Evolutionary conservation across 164 flowering plant species (phyloP).

Genomic region (Echeveria elegans): DNA sequence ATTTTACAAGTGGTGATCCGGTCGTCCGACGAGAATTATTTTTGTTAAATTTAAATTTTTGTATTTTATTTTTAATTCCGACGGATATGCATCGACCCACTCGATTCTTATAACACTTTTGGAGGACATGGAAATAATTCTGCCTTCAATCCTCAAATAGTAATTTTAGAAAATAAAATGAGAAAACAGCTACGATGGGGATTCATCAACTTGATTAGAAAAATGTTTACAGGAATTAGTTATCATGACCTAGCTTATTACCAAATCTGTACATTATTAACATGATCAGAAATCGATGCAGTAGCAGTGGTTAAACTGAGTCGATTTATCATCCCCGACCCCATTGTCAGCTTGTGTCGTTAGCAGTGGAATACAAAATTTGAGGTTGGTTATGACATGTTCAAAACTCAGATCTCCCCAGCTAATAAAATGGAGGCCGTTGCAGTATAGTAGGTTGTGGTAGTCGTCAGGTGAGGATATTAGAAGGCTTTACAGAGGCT

Average conservation of each 20-base stretch:
- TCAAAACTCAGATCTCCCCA: slow-evolving; percentile 16
- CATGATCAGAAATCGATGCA: background rate
- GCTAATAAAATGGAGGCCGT: slow-evolving; percentile 18
- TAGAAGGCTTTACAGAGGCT: slow-evolving; percentile 90
- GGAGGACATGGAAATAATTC: no score
- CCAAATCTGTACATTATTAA: background rate
- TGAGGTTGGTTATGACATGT: background rate
- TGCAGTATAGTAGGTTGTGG: slow-evolving; percentile 12
- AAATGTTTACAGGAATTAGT: background rate
- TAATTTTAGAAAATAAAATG: no score
- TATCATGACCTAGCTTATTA: background rate
- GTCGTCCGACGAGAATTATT: no score
- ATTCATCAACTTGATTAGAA: no score
- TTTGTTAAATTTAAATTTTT: no score
- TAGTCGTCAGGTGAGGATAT: slow-evolving; percentile 17
- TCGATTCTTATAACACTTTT: no score
- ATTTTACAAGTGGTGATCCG: no score
- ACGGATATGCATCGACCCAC: no score
- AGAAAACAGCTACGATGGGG: no score
- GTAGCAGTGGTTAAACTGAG: background rate
- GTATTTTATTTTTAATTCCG: no score
- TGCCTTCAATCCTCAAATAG: no score
- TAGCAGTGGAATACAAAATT: background rate
- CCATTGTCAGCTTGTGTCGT: background rate
- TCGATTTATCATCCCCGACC: no score